These are phyloP conservation scores for Yarrowia sp. DNA, from an alignment of 805 yeast genomes.

Conservation along the genomic window DNA sequence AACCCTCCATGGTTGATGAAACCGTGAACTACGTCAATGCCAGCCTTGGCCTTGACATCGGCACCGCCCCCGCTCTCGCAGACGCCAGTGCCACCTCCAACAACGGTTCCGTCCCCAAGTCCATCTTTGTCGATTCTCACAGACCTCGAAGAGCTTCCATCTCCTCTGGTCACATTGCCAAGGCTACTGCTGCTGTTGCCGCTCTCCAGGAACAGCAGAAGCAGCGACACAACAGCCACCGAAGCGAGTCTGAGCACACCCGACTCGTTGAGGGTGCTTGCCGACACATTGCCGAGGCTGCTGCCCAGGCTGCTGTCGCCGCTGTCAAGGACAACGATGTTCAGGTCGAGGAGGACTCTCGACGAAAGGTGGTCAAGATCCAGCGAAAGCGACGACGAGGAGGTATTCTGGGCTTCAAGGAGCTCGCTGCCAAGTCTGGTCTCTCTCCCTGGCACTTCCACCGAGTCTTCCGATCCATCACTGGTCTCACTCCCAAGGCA, in stretches of 20 bases:
- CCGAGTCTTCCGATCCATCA: conserved; percentile 80
- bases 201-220: conserved; percentile 16
- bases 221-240: conserved; percentile 32
- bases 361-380: conserved; percentile 29
- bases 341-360: conserved; percentile 31
- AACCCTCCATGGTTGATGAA: conserved; percentile 39
- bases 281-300: conserved; percentile 79
- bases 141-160: conserved; percentile 2
- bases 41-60: conserved; percentile 57
- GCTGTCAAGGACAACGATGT: conserved; percentile 35
- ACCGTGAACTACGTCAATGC: conserved; percentile 58
- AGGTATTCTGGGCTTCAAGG: conserved; percentile 60
- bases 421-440: conserved; percentile 78
- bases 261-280: conserved; percentile 74
- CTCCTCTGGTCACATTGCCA: conserved; percentile 12
- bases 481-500: conserved; percentile 84
- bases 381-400: conserved; percentile 41
- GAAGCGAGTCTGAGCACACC: conserved; percentile 66
- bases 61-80: conserved; percentile 37
- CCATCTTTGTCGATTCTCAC: background rate
- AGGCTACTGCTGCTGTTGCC: conserved; percentile 20
- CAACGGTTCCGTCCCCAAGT: background rate
- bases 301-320: conserved; percentile 48
- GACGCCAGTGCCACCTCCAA: conserved; percentile 23
- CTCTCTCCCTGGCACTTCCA: conserved; percentile 92